Conservation (phyloP, 176 grass and related monocot species). For the Oryza glaberrima region DNA sequence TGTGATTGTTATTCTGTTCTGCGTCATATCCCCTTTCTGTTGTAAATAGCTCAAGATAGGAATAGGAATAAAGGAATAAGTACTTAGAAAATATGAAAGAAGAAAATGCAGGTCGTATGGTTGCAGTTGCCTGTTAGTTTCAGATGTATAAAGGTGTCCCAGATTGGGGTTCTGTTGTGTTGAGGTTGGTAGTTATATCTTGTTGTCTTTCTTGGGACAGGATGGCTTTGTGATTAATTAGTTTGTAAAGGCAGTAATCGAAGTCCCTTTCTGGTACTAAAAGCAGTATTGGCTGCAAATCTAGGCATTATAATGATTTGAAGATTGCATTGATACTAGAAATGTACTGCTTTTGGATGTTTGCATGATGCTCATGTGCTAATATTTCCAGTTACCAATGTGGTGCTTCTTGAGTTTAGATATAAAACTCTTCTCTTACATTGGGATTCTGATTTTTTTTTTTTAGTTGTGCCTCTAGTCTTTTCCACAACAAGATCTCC, state of each 20-base stretch:
- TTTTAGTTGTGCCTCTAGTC: constrained; percentile 5
- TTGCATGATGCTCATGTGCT: neutral
- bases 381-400: neutral
- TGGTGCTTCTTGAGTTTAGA: neutral
- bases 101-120: constrained; percentile 2
- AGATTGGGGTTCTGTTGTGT: neutral
- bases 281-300: neutral
- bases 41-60: neutral
- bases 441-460: neutral
- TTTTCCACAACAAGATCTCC: constrained; percentile 1
- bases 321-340: constrained; percentile 3
- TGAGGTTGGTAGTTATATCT: neutral
- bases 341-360: neutral
- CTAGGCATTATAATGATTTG: constrained; percentile 13
- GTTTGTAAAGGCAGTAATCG: neutral
- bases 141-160: neutral
- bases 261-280: neutral
- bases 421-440: neutral
- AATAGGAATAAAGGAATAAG: neutral
- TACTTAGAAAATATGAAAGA: neutral
- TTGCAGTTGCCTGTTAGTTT: neutral
- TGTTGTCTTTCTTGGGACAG: neutral
- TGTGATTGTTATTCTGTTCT: constrained; percentile 42
- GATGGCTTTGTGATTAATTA: neutral
- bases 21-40: neutral